Evolutionary conservation across 352 stramenopile genomes (phyloP).

Genomic region (Thalassiosira hispida): DNA sequence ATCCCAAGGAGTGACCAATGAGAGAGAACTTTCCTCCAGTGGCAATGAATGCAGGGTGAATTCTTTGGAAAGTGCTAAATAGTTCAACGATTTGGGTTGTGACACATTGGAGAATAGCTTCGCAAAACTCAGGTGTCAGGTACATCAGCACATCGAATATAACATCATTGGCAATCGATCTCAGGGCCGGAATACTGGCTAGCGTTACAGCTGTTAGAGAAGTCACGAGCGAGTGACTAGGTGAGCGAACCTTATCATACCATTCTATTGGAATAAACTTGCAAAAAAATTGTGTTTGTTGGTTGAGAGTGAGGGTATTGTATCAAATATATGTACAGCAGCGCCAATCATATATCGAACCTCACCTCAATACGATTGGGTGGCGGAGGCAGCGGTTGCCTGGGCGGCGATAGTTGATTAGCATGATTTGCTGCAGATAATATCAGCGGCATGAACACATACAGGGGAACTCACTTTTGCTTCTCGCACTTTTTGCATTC

Average conservation of each 20-base stretch:
- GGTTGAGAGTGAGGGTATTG: conserved; percentile 6
- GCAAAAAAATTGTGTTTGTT: neutral
- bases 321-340: neutral
- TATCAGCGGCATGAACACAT: neutral
- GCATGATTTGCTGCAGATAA: neutral
- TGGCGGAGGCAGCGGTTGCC: conserved; percentile 46
- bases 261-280: conserved; percentile 80
- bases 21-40: conserved; percentile 68
- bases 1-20: conserved; percentile 80
- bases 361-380: conserved; percentile 71
- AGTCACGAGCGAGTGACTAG: conserved; percentile 65
- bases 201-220: conserved; percentile 76
- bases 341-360: neutral
- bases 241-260: conserved; percentile 77
- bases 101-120: conserved; percentile 74
- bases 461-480: conserved; percentile 38
- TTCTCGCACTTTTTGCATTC: conserved; percentile 61
- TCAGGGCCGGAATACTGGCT: conserved; percentile 68
- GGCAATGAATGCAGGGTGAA: conserved; percentile 68
- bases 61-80: conserved; percentile 62
- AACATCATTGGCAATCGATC: conserved; percentile 83
- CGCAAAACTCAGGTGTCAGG: conserved; percentile 78
- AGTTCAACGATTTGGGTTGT: conserved; percentile 72
- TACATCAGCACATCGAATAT: conserved; percentile 86
- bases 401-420: conserved; percentile 13